These are phyloP conservation scores for Leccinum uliginosum DNA, from an alignment of 768 basidiomycete species.

Conservation along the genomic window DNA sequence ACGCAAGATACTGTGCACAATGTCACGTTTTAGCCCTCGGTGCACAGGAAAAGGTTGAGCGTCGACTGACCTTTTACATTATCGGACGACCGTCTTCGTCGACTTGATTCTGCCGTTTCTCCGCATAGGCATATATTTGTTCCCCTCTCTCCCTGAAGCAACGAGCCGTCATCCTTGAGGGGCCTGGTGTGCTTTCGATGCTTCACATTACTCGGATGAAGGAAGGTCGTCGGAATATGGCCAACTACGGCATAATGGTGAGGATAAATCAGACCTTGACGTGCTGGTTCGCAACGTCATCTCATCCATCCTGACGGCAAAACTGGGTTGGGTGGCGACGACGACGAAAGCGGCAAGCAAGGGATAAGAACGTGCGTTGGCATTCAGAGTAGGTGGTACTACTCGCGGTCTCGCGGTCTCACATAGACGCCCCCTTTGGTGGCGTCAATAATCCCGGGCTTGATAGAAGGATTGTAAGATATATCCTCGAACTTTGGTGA, in stretches of 20 bases:
- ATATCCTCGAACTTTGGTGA: constrained; percentile 77
- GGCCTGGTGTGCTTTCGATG: constrained; percentile 47
- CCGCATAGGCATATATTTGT: constrained; percentile 78
- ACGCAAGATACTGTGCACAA: constrained; percentile 72
- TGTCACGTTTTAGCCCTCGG: constrained; percentile 5
- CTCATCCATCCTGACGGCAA: constrained; percentile 71
- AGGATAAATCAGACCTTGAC: constrained; percentile 62
- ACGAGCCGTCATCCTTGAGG: constrained; percentile 16
- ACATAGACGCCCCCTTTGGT: constrained; percentile 57
- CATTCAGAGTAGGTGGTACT: constrained; percentile 66
- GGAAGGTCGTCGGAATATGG: constrained; percentile 48
- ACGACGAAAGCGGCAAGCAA: constrained; percentile 81
- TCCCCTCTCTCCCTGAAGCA: constrained; percentile 47
- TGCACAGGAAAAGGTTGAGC: not conserved
- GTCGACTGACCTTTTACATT: constrained; percentile 83
- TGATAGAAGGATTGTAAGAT: constrained; percentile 72
- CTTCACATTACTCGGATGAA: constrained; percentile 88
- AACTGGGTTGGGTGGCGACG: constrained; percentile 85
- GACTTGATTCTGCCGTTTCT: constrained; percentile 75
- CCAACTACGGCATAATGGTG: constrained; percentile 10
- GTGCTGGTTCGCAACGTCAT: constrained; percentile 61
- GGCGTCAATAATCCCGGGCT: constrained; percentile 77
- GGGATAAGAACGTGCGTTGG: constrained; percentile 69
- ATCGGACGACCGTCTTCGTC: constrained; percentile 85
- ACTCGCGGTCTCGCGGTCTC: constrained; percentile 29